Conservation (phyloP, 305 asterid species). For the Solanum hybrid region DNA sequence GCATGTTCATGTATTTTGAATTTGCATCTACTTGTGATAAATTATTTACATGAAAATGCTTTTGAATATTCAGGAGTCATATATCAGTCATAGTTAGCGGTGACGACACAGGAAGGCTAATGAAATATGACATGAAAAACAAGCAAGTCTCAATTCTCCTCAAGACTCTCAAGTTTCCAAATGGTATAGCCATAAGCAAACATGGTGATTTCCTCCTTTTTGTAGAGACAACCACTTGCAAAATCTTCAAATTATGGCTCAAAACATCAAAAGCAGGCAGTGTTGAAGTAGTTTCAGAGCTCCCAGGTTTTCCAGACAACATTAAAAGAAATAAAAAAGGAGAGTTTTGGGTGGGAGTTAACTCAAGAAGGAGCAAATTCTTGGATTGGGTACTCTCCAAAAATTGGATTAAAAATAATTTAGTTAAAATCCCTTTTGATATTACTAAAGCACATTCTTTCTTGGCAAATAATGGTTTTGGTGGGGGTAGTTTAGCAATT, state of each 20-base stretch:
- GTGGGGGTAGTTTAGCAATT: constrained; percentile 40
- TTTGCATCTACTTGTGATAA: not conserved
- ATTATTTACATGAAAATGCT: not conserved
- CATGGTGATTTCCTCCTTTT: constrained; percentile 42
- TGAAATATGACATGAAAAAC: constrained; percentile 40
- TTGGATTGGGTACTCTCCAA: constrained; percentile 35
- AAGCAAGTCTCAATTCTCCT: constrained; percentile 30
- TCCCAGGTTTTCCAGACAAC: constrained; percentile 75
- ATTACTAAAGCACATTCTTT: constrained; percentile 19
- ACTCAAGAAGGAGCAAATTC: constrained; percentile 29
- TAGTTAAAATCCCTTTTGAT: constrained; percentile 33
- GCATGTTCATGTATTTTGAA: not conserved
- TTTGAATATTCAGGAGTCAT: constrained; percentile 30
- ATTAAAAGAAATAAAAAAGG: constrained; percentile 46
- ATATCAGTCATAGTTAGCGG: constrained; percentile 36
- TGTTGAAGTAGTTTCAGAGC: constrained; percentile 23
- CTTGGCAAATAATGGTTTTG: constrained; percentile 11
- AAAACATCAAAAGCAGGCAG: constrained; percentile 21
- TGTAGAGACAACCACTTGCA: constrained; percentile 54
- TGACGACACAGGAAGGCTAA: constrained; percentile 53
- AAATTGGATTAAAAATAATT: constrained; percentile 35
- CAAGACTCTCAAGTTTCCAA: constrained; percentile 53
- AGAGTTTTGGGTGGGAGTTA: constrained; percentile 69
- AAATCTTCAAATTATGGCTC: constrained; percentile 44
- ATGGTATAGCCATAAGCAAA: constrained; percentile 60